Evolutionary conservation across 371 early-diverging fungal species (phyloP).

Genomic region (Syncephalastrum racemosum): DNA sequence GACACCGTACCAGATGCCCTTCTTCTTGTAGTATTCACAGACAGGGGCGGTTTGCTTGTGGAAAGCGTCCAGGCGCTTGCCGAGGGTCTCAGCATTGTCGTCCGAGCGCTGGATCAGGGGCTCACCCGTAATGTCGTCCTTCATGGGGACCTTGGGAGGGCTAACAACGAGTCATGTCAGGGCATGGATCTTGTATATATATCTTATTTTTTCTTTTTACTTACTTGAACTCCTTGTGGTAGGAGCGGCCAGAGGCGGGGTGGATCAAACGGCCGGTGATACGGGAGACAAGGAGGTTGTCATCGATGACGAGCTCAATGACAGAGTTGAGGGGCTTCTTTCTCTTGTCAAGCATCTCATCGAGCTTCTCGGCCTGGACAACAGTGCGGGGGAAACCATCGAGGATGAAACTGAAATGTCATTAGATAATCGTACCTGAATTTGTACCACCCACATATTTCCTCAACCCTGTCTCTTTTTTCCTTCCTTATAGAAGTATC

Average conservation of each 20-base stretch:
- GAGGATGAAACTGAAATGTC: conserved; percentile 83
- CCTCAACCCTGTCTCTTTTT: not conserved
- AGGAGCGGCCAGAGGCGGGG: conserved; percentile 92
- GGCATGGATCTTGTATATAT: no score
- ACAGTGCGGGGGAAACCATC: conserved; percentile 99
- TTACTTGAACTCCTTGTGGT: conserved; percentile 93
- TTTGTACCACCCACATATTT: conserved; percentile 1
- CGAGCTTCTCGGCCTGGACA: conserved; percentile 97
- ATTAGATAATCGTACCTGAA: conserved; percentile 1
- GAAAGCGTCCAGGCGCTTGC: conserved; percentile 93
- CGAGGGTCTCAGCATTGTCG: conserved; percentile 94
- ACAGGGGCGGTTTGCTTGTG: conserved; percentile 97
- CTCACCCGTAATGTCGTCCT: conserved; percentile 96
- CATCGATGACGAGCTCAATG: conserved; percentile 93
- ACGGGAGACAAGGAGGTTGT: conserved; percentile 89
- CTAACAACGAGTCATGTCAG: no score
- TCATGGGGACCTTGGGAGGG: conserved; percentile 92
- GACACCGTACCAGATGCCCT: conserved; percentile 89
- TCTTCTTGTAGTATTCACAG: conserved; percentile 92
- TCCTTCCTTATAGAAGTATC: not conserved
- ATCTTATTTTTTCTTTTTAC: no score
- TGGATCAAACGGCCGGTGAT: conserved; percentile 97
- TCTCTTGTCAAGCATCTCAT: conserved; percentile 86
- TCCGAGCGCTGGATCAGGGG: conserved; percentile 97
- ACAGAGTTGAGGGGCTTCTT: conserved; percentile 88